Conservation (phyloP, 129 eudicot species). For the Centella asiatica region DNA sequence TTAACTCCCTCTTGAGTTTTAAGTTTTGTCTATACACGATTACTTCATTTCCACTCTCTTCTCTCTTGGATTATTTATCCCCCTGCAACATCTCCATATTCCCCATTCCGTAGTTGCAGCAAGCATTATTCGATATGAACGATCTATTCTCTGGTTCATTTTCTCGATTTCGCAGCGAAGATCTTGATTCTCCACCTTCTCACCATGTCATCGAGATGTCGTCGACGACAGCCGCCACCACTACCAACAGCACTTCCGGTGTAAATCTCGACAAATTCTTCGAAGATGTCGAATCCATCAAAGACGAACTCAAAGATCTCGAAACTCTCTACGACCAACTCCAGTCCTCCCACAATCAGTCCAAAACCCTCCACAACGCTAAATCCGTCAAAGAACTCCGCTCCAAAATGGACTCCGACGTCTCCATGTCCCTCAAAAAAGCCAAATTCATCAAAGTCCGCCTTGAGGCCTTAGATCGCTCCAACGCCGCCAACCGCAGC, state of each 20-base stretch:
- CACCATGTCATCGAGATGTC: slow-evolving; percentile 38
- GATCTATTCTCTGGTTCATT: slow-evolving; percentile 65
- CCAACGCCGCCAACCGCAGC: slow-evolving; percentile 46
- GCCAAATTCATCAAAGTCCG: slow-evolving; percentile 52
- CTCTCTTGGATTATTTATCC: neutral
- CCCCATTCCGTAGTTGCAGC: too few species aligned
- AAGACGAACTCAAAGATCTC: slow-evolving; percentile 40
- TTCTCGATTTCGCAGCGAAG: slow-evolving; percentile 18
- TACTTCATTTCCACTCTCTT: neutral
- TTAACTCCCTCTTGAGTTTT: too few species aligned
- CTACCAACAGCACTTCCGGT: slow-evolving; percentile 22
- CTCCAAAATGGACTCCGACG: slow-evolving; percentile 51
- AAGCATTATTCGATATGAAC: slow-evolving; percentile 29
- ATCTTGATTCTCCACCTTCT: slow-evolving; percentile 19
- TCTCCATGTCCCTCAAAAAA: slow-evolving; percentile 42
- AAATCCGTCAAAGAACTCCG: slow-evolving; percentile 41
- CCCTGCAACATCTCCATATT: neutral
- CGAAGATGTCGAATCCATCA: slow-evolving; percentile 52
- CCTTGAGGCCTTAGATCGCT: slow-evolving; percentile 45
- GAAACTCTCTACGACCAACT: slow-evolving; percentile 45
- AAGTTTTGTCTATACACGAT: too few species aligned
- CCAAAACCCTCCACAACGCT: slow-evolving; percentile 70
- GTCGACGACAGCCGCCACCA: slow-evolving; percentile 4
- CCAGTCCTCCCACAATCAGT: slow-evolving; percentile 46
- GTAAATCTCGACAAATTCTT: slow-evolving; percentile 59